These are phyloP conservation scores for Epithele typhae DNA, from an alignment of 768 basidiomycete species.

Conservation along the genomic window DNA sequence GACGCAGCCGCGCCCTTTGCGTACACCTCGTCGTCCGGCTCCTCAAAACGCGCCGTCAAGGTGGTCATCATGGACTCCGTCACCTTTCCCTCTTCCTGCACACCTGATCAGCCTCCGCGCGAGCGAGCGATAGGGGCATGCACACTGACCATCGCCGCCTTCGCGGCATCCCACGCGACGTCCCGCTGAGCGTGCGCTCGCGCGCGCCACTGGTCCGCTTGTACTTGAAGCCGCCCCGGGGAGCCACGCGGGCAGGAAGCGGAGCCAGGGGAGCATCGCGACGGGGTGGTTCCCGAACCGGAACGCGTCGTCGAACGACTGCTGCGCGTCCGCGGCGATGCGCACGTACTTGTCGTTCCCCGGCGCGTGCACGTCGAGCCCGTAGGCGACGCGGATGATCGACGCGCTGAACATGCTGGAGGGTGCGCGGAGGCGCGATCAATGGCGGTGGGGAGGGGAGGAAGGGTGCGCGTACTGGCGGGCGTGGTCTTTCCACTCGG, in stretches of 20 bases:
- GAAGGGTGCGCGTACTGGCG: slow-evolving; percentile 2
- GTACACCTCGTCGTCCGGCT: background rate
- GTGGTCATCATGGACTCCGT: background rate
- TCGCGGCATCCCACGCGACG: slow-evolving; percentile 8
- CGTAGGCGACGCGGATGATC: slow-evolving; percentile 20
- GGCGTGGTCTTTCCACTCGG: background rate
- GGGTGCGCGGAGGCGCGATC: background rate
- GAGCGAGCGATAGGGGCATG: background rate
- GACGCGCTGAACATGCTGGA: slow-evolving; percentile 16
- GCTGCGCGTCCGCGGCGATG: slow-evolving; percentile 1
- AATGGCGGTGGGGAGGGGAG: background rate
- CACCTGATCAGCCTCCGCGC: background rate
- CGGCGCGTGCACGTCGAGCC: slow-evolving; percentile 15
- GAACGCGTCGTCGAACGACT: background rate
- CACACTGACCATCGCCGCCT: slow-evolving; percentile 10
- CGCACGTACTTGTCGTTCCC: slow-evolving; percentile 7
- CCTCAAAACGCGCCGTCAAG: background rate
- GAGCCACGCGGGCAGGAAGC: slow-evolving; percentile 15
- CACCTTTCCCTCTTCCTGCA: background rate
- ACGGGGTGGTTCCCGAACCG: background rate
- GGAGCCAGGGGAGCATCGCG: background rate
- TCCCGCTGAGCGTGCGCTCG: slow-evolving; percentile 3
- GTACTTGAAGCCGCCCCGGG: slow-evolving; percentile 17
- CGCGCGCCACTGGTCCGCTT: slow-evolving; percentile 1
- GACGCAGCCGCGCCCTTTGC: background rate